phyloP scores from a whole-genome alignment of 768 basidiomycete genomes.

The Peribolospora kevripleyi region DNA sequence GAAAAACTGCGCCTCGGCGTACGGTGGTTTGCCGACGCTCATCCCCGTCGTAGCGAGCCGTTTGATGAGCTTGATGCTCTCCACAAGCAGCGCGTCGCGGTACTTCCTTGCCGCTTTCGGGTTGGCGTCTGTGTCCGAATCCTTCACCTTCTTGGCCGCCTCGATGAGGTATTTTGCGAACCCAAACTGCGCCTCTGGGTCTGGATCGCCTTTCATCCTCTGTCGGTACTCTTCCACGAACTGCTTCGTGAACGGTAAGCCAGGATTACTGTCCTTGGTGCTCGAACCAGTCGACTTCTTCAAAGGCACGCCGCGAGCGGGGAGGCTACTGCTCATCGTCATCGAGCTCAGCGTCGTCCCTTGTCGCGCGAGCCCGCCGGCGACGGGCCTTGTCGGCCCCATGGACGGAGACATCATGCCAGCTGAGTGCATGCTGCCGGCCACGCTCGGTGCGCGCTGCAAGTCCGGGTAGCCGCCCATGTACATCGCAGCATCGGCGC shows the following conservation, averaged over 20 bases:
- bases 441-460: no score
- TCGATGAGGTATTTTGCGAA: conserved; percentile 99
- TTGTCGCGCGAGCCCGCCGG: no score
- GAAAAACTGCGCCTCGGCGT: conserved; percentile 95
- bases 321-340: no score
- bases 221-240: conserved; percentile 95
- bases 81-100: conserved; percentile 58
- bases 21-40: conserved; percentile 33
- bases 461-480: no score
- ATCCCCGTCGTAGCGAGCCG: conserved; percentile 65
- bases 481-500: no score
- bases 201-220: conserved; percentile 89
- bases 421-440: no score
- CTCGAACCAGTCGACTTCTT: no score
- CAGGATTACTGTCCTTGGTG: no score
- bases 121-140: conserved; percentile 30
- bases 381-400: no score
- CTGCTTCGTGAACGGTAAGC: conserved; percentile 22
- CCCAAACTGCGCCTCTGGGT: conserved; percentile 88
- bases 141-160: conserved; percentile 68
- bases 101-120: conserved; percentile 62
- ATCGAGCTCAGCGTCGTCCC: no score
- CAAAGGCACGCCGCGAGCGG: no score
- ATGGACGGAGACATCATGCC: no score
- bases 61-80: conserved; percentile 77